Evolutionary conservation across 2,329 filamentous ascomycete genomes (phyloP).

Genomic region (Sphaerulina musiva): DNA sequence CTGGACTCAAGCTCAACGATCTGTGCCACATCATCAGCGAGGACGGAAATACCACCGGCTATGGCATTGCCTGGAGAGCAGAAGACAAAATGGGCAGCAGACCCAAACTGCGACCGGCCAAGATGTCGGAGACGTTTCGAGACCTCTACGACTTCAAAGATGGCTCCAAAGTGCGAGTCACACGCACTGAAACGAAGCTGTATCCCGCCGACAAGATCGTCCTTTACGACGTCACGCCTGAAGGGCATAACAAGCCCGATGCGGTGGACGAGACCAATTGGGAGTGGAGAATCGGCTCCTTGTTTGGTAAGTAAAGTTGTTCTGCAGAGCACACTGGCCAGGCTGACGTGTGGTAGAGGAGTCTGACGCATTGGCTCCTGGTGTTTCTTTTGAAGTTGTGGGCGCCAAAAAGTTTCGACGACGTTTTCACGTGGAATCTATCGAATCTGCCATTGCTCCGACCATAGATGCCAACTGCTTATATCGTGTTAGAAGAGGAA

Average conservation of each 20-base stretch:
- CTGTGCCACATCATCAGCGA: conserved; percentile 48
- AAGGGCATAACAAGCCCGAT: conserved; percentile 24
- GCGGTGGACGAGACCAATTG: conserved; percentile 32
- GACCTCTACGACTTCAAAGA: conserved; percentile 66
- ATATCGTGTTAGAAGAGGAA: neutral
- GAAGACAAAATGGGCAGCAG: conserved; percentile 44
- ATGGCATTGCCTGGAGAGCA: conserved; percentile 58
- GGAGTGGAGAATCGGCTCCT: conserved; percentile 22
- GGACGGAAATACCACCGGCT: conserved; percentile 40
- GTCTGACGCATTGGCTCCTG: conserved; percentile 59
- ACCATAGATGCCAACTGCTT: conserved; percentile 12
- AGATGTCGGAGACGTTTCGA: conserved; percentile 65
- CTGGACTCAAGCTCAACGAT: conserved; percentile 54
- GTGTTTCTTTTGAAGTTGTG: conserved; percentile 62
- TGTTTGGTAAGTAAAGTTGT: conserved; percentile 8
- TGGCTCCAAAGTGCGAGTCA: conserved; percentile 60
- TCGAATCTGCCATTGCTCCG: conserved; percentile 37
- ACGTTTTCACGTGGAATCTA: conserved; percentile 55
- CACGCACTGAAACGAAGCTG: conserved; percentile 46
- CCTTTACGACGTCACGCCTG: conserved; percentile 52
- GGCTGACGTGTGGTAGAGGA: conserved; percentile 1
- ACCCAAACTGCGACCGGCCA: conserved; percentile 62
- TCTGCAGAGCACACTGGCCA: neutral
- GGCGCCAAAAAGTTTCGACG: conserved; percentile 50
- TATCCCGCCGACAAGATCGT: conserved; percentile 53